A percentile compares a stretch with the other conserved stretches of the same genome.
These are phyloP conservation scores for Pichia sp. DNA, from an alignment of 1,139 yeast genomes.

Conservation along the genomic window DNA sequence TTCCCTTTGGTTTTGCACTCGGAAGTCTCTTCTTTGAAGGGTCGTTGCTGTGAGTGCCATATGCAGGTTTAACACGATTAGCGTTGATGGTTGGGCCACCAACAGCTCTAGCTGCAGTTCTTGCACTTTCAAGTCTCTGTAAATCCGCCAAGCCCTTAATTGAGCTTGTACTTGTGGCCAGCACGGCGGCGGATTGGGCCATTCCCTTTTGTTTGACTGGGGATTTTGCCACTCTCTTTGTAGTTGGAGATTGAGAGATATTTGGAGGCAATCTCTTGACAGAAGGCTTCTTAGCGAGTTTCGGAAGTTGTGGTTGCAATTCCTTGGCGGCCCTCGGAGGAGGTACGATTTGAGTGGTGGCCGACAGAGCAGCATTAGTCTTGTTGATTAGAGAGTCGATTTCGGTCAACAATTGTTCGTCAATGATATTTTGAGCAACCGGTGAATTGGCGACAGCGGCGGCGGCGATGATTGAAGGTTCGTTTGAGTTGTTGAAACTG, in stretches of 20 bases:
- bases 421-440: neutral
- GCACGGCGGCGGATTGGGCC: constrained; percentile 17
- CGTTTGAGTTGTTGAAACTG: neutral
- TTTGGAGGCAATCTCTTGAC: constrained; percentile 9
- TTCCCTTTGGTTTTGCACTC: neutral
- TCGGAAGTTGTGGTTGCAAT: neutral
- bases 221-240: constrained; percentile 9
- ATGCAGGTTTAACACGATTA: too few species aligned
- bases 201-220: constrained; percentile 3
- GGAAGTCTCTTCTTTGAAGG: too few species aligned
- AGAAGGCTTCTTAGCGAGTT: constrained; percentile 5
- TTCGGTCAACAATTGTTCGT: constrained; percentile 6
- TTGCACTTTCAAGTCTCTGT: constrained; percentile 11
- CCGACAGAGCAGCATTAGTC: too few species aligned
- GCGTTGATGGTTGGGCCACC: neutral
- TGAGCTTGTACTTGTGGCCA: constrained; percentile 6
- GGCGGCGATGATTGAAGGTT: neutral
- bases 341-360: neutral
- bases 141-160: neutral
- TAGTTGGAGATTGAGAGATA: constrained; percentile 4
- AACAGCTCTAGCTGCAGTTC: constrained; percentile 17
- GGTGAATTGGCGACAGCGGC: neutral
- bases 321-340: neutral
- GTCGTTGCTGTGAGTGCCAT: too few species aligned
- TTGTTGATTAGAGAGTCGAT: constrained; percentile 7